Conservation (phyloP, 805 yeast genomes). For the Diddensiella caesifluorescens region DNA sequence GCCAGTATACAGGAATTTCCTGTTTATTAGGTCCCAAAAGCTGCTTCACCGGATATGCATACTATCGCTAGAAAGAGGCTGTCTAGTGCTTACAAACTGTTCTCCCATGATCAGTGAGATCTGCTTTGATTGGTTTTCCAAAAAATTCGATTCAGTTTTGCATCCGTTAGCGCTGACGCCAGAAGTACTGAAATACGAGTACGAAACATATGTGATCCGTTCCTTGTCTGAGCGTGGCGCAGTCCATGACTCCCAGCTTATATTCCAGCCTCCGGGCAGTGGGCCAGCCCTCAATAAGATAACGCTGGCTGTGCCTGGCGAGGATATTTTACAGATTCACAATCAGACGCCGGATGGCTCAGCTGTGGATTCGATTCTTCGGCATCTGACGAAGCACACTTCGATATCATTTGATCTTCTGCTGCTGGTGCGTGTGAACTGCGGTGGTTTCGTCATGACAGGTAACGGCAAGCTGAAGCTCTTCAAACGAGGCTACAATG, state of each 20-base stretch:
- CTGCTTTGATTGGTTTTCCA: constrained; percentile 14
- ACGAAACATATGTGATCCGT: constrained; percentile 8
- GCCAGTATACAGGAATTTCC: neutral
- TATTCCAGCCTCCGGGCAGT: constrained; percentile 5
- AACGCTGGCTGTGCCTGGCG: constrained; percentile 15
- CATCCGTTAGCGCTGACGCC: constrained; percentile 8
- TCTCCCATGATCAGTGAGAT: constrained; percentile 7
- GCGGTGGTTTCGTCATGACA: constrained; percentile 20
- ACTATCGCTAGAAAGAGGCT: constrained; percentile 1
- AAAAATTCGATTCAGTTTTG: constrained; percentile 15
- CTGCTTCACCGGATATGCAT: constrained; percentile 9
- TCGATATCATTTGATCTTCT: constrained; percentile 15
- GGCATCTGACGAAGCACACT: constrained; percentile 12
- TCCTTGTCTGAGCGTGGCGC: neutral
- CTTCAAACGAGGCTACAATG: constrained; percentile 7
- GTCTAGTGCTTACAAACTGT: constrained; percentile 10
- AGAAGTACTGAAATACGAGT: constrained; percentile 5
- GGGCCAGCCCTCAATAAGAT: constrained; percentile 11
- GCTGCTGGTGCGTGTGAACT: constrained; percentile 16
- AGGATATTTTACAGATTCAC: constrained; percentile 13
- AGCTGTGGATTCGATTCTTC: constrained; percentile 5
- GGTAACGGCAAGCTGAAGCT: constrained; percentile 18
- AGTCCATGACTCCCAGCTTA: constrained; percentile 10
- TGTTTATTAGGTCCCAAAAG: constrained; percentile 4
- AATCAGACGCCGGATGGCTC: neutral